Percentiles rank a stretch among this genome's conserved stretches.
Conservation (phyloP, 495 filamentous ascomycete genomes). For the Xylaria sp. region DNA sequence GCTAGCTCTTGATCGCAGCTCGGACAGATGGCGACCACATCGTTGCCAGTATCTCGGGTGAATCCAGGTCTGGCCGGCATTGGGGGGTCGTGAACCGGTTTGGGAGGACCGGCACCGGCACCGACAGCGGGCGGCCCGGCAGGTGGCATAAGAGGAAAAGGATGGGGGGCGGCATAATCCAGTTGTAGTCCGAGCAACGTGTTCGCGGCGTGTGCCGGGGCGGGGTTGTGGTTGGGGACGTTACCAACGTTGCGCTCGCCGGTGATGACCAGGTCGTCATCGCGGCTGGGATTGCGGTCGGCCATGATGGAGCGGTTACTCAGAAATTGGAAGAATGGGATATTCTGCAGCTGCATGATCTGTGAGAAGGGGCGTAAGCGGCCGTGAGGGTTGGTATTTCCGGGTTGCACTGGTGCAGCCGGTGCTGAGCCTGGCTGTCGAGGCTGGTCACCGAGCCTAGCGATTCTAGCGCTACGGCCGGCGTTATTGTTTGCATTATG, state of each 20-base stretch:
- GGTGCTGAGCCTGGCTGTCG: constrained; percentile 14
- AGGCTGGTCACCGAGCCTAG: constrained; percentile 15
- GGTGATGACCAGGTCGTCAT: constrained; percentile 48
- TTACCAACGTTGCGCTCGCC: constrained; percentile 33
- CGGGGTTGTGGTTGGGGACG: constrained; percentile 6
- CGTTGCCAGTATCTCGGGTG: constrained; percentile 49
- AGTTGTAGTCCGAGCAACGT: constrained; percentile 25
- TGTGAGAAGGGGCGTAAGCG: constrained; percentile 12
- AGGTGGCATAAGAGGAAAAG: constrained; percentile 22
- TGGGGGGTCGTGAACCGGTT: constrained; percentile 45
- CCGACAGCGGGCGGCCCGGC: background rate
- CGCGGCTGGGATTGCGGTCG: constrained; percentile 20
- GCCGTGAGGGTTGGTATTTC: background rate
- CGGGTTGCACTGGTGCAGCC: background rate
- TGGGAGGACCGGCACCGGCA: constrained; percentile 29
- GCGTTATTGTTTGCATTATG: background rate
- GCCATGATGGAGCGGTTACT: constrained; percentile 15
- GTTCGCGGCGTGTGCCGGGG: background rate
- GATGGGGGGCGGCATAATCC: constrained; percentile 32
- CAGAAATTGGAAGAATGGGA: constrained; percentile 30
- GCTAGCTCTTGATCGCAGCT: constrained; percentile 54
- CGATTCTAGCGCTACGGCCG: constrained; percentile 10
- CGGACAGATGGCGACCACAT: constrained; percentile 51
- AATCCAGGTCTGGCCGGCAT: constrained; percentile 48
- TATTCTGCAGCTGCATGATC: constrained; percentile 25